Evolutionary conservation across 257 asterid genomes (phyloP).

Genomic region (Avicennia marina): DNA sequence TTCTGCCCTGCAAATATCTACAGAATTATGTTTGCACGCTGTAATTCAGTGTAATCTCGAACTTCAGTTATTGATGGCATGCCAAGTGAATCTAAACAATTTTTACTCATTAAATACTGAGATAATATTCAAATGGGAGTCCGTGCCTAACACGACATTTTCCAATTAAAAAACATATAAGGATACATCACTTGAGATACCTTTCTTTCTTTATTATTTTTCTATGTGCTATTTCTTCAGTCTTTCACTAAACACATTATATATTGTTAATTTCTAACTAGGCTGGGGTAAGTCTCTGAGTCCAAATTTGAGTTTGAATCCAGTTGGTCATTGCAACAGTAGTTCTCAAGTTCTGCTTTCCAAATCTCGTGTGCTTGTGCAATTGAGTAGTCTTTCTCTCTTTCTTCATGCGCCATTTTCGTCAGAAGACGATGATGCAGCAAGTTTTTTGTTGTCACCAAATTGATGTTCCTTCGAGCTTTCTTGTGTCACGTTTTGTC

Average conservation of each 20-base stretch:
- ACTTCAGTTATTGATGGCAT: background rate
- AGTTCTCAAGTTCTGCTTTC: slow-evolving; percentile 25
- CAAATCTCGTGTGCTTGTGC: slow-evolving; percentile 18
- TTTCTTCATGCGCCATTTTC: slow-evolving; percentile 4
- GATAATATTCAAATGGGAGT: too few species aligned
- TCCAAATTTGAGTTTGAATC: slow-evolving; percentile 6
- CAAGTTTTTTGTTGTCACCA: slow-evolving; percentile 23
- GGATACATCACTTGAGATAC: too few species aligned
- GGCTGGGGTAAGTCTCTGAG: background rate
- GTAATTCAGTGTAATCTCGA: slow-evolving; percentile 7
- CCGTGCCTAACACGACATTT: slow-evolving; percentile 7
- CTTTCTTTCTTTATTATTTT: too few species aligned
- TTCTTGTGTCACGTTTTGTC: slow-evolving; percentile 22
- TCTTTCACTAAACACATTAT: background rate
- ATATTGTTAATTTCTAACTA: background rate
- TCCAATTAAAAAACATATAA: too few species aligned
- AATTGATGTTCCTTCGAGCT: slow-evolving; percentile 47
- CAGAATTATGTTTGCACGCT: too few species aligned
- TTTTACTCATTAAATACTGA: too few species aligned
- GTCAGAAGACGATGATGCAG: slow-evolving; percentile 18
- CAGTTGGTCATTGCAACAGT: slow-evolving; percentile 22
- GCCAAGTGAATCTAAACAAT: slow-evolving; percentile 1
- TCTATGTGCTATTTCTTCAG: background rate
- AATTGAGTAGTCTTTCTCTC: slow-evolving; percentile 31
- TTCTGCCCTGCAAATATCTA: too few species aligned